These are phyloP conservation scores for Candida vartiovaarae DNA, from an alignment of 805 yeast genomes.

Conservation along the genomic window DNA sequence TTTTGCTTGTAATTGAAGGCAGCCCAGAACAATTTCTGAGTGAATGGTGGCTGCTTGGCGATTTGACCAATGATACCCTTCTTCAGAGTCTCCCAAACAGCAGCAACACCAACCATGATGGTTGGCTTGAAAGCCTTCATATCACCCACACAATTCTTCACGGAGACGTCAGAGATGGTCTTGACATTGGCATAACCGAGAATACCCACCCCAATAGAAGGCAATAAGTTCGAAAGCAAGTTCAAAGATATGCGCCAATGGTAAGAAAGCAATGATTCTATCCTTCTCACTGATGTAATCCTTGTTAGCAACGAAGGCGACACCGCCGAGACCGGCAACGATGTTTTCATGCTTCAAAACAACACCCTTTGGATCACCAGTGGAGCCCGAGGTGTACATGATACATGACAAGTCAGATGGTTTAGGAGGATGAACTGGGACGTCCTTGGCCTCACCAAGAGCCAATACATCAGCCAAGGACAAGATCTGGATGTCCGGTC, in stretches of 20 bases:
- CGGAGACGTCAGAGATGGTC: conserved; percentile 77
- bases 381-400: conserved; percentile 68
- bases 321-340: conserved; percentile 84
- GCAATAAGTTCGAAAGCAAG: conserved; percentile 73
- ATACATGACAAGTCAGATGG: conserved; percentile 51
- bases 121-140: conserved; percentile 84
- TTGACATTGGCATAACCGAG: conserved; percentile 90
- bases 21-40: conserved; percentile 83
- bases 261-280: conserved; percentile 80
- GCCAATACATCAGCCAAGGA: conserved; percentile 58
- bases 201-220: conserved; percentile 85
- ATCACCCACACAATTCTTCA: conserved; percentile 84
- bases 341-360: conserved; percentile 57
- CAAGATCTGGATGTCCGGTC: conserved; percentile 69
- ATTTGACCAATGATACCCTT: conserved; percentile 85
- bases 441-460: conserved; percentile 50
- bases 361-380: conserved; percentile 81
- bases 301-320: conserved; percentile 52
- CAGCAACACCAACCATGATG: conserved; percentile 96
- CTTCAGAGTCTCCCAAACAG: conserved; percentile 94
- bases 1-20: conserved; percentile 71
- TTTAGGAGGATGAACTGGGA: conserved; percentile 34
- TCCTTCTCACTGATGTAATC: conserved; percentile 48
- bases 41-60: conserved; percentile 50
- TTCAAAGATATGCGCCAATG: conserved; percentile 95